phyloP scores from a whole-genome alignment of 352 stramenopile genomes.

The Halophytophthora polymorphica region DNA sequence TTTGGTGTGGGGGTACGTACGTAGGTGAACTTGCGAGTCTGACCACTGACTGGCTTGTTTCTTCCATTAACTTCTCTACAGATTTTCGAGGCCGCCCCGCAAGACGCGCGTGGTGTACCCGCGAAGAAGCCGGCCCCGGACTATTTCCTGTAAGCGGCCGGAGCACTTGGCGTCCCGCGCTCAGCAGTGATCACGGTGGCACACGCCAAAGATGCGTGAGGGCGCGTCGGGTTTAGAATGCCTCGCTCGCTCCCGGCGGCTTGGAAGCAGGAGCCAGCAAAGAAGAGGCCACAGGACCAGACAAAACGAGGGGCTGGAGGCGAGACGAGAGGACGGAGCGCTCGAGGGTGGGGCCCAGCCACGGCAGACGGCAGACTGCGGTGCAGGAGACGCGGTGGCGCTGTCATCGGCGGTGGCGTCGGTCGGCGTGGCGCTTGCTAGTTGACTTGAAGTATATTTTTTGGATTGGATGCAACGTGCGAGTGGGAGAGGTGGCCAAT shows the following conservation, averaged over 20 bases:
- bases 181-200: slow-evolving; percentile 22
- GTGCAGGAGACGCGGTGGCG: slow-evolving; percentile 2
- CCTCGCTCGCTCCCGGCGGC: too few species aligned
- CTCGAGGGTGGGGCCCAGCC: background rate
- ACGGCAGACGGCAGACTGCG: background rate
- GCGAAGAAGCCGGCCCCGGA: slow-evolving; percentile 98
- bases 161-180: too few species aligned
- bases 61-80: slow-evolving; percentile 27
- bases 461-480: slow-evolving; percentile 13
- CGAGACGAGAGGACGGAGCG: too few species aligned
- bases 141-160: slow-evolving; percentile 96
- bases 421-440: background rate
- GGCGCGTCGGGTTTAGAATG: slow-evolving; percentile 9
- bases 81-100: slow-evolving; percentile 98
- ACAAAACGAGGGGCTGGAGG: too few species aligned
- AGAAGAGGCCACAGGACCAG: too few species aligned
- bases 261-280: too few species aligned
- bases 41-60: slow-evolving; percentile 13
- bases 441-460: slow-evolving; percentile 34
- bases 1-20: too few species aligned
- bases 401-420: too few species aligned
- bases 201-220: slow-evolving; percentile 28
- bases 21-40: slow-evolving; percentile 1
- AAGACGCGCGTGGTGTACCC: slow-evolving; percentile 95
- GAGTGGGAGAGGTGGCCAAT: too few species aligned